These are phyloP conservation scores for Tricholoma terreum DNA, from an alignment of 768 basidiomycete genomes.

Conservation along the genomic window DNA sequence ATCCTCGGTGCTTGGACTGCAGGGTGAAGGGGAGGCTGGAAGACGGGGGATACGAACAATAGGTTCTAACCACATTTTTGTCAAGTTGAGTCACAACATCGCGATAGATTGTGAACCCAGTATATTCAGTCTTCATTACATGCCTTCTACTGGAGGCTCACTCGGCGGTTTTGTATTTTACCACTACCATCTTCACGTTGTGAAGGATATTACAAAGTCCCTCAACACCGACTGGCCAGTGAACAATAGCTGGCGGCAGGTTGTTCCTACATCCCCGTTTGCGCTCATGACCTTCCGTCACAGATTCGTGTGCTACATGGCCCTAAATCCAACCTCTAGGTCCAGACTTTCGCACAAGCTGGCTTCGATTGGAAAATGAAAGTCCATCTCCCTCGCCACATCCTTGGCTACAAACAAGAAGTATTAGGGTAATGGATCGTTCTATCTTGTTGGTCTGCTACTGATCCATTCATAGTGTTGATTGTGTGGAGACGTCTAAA, in stretches of 20 bases:
- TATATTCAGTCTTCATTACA: constrained; percentile 28
- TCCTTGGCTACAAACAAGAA: constrained; percentile 23
- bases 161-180: constrained; percentile 26
- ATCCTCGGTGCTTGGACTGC: constrained; percentile 21
- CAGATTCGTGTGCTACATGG: constrained; percentile 21
- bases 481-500: too few species aligned
- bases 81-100: neutral
- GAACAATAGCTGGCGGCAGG: constrained; percentile 27
- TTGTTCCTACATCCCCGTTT: constrained; percentile 3
- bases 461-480: neutral
- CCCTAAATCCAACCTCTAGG: constrained; percentile 19
- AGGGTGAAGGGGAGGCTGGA: constrained; percentile 25
- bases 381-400: constrained; percentile 21
- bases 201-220: constrained; percentile 17
- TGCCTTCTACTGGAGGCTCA: too few species aligned
- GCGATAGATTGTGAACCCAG: constrained; percentile 26
- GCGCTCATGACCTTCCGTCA: neutral
- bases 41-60: constrained; percentile 24
- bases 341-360: constrained; percentile 13
- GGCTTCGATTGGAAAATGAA: constrained; percentile 18
- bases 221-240: too few species aligned
- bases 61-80: neutral
- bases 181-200: constrained; percentile 23
- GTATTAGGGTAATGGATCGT: constrained; percentile 16
- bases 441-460: neutral